Conservation (phyloP, 257 asterid genomes). For the Orobanche coerulescens region DNA sequence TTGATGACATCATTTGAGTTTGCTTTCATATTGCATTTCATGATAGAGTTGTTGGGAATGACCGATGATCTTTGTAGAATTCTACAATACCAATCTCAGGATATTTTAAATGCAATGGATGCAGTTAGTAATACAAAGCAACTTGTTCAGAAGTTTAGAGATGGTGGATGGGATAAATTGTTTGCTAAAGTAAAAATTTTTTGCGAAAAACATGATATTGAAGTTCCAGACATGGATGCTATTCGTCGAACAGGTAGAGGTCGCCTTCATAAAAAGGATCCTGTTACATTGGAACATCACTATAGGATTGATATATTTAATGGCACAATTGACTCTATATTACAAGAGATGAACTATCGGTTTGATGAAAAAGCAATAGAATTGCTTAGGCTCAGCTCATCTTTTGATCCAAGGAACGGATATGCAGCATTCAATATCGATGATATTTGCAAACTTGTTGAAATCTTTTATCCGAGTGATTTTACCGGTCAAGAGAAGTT, state of each 20-base stretch:
- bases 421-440: not conserved
- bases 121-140: too few relatives aligned
- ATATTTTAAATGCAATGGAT: too few relatives aligned
- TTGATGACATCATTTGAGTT: too few relatives aligned
- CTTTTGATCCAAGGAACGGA: not conserved
- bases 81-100: too few relatives aligned
- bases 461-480: not conserved
- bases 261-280: too few relatives aligned
- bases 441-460: too few relatives aligned
- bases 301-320: not conserved
- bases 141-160: not conserved
- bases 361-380: not conserved
- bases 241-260: too few relatives aligned
- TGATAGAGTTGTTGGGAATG: too few relatives aligned
- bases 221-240: too few relatives aligned
- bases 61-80: too few relatives aligned
- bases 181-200: not conserved
- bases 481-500: not conserved
- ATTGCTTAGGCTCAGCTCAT: not conserved
- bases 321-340: not conserved
- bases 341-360: not conserved
- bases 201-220: not conserved
- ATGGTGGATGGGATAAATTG: not conserved
- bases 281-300: too few relatives aligned
- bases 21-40: too few relatives aligned